Conservation (phyloP, 2,329 filamentous ascomycete genomes). For the Phaeosphaeriaceae sp. region DNA sequence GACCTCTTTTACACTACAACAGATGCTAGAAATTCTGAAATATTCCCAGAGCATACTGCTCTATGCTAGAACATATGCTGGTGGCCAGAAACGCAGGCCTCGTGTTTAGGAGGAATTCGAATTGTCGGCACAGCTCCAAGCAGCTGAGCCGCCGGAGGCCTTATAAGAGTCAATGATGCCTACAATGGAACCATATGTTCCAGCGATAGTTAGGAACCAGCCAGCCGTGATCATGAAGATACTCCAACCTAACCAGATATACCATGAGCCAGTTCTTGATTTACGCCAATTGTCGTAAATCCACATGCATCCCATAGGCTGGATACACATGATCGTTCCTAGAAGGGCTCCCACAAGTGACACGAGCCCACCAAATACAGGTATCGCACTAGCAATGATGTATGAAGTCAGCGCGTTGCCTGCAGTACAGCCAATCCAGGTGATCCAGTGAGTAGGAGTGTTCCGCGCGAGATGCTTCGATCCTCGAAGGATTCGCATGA, state of each 20-base stretch:
- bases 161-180: slow-evolving; percentile 37
- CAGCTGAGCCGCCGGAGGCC: slow-evolving; percentile 25
- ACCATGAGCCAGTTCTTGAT: slow-evolving; percentile 21
- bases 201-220: slow-evolving; percentile 31
- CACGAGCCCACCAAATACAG: slow-evolving; percentile 36
- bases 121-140: slow-evolving; percentile 37
- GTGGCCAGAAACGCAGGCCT: background rate
- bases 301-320: slow-evolving; percentile 40
- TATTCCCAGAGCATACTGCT: background rate
- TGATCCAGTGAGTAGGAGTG: slow-evolving; percentile 32
- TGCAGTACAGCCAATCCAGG: slow-evolving; percentile 31
- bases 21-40: too few species aligned
- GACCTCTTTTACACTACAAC: too few species aligned
- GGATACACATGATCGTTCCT: slow-evolving; percentile 34
- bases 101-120: slow-evolving; percentile 20
- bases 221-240: slow-evolving; percentile 31
- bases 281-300: slow-evolving; percentile 34
- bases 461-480: slow-evolving; percentile 64
- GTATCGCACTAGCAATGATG: slow-evolving; percentile 33
- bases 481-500: slow-evolving; percentile 73
- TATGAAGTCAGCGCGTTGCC: slow-evolving; percentile 26
- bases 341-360: slow-evolving; percentile 35
- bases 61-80: too few species aligned
- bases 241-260: slow-evolving; percentile 18
- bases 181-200: slow-evolving; percentile 34